A percentile compares a stretch with the other conserved stretches of the same genome.
Conservation (phyloP, 1,139 yeast genomes). For the Geotrichum candidum region DNA sequence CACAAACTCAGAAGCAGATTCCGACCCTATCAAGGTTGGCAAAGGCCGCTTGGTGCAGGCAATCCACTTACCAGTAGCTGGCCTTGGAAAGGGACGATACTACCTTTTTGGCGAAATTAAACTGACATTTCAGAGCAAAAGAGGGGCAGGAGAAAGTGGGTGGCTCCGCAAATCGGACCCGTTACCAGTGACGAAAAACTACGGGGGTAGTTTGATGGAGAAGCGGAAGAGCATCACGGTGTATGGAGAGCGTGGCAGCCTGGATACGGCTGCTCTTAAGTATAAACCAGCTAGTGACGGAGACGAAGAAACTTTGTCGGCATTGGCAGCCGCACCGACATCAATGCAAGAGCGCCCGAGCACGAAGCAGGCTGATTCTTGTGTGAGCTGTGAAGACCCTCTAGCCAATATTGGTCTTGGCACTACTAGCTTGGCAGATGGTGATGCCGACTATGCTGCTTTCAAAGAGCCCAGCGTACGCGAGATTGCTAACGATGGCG, state of each 20-base stretch:
- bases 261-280: background rate
- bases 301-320: background rate
- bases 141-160: background rate
- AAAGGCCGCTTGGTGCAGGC: constrained; percentile 28
- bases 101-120: constrained; percentile 38
- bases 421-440: background rate
- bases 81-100: constrained; percentile 31
- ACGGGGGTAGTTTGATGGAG: background rate
- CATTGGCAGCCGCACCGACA: background rate
- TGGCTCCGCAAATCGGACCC: background rate
- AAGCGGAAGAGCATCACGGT: background rate
- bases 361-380: background rate
- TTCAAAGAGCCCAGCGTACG: background rate
- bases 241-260: background rate
- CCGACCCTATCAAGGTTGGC: background rate
- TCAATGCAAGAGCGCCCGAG: background rate
- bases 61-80: constrained; percentile 33
- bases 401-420: background rate
- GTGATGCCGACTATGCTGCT: background rate
- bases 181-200: background rate
- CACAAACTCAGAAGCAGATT: background rate
- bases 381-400: background rate
- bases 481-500: background rate
- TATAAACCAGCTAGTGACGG: background rate
- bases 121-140: constrained; percentile 36